A percentile compares a stretch with the other conserved stretches of the same genome.
These are phyloP conservation scores for Leccinellum luteum DNA, from an alignment of 768 basidiomycete species.

Conservation along the genomic window DNA sequence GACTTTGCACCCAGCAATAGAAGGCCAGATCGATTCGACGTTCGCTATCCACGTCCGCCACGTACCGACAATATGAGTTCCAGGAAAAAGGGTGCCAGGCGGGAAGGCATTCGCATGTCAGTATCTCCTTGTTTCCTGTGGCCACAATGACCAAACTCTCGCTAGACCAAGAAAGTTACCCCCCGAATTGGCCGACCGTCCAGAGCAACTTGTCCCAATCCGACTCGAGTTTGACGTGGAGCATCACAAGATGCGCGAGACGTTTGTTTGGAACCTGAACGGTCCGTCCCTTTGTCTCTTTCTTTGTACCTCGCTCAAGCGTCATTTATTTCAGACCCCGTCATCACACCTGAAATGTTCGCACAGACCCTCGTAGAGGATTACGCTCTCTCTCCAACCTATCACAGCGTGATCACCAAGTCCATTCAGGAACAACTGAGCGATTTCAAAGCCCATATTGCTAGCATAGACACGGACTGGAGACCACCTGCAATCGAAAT, in stretches of 20 bases:
- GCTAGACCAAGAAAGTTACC: slow-evolving; percentile 59
- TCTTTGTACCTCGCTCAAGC: neutral
- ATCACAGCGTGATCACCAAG: slow-evolving; percentile 68
- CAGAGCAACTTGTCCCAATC: slow-evolving; percentile 88
- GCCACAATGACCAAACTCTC: neutral
- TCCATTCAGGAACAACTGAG: slow-evolving; percentile 86
- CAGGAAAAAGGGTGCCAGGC: slow-evolving; percentile 51
- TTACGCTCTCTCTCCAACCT: slow-evolving; percentile 67
- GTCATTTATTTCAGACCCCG: slow-evolving; percentile 55
- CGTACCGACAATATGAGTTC: slow-evolving; percentile 31
- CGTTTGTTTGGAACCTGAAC: slow-evolving; percentile 95
- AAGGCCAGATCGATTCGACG: slow-evolving; percentile 45
- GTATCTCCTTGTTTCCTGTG: slow-evolving; percentile 32
- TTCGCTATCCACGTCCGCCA: slow-evolving; percentile 53
- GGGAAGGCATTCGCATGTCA: slow-evolving; percentile 76
- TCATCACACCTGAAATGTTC: slow-evolving; percentile 87
- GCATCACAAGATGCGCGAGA: slow-evolving; percentile 90
- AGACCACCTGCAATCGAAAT: slow-evolving; percentile 23
- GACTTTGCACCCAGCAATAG: slow-evolving; percentile 36
- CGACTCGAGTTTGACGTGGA: slow-evolving; percentile 97
- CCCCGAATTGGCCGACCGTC: slow-evolving; percentile 52
- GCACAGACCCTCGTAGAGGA: slow-evolving; percentile 92
- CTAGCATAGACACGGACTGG: slow-evolving; percentile 49
- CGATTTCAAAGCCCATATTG: slow-evolving; percentile 71
- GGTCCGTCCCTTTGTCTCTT: slow-evolving; percentile 49